phyloP scores from a whole-genome alignment of 1,284 basidiomycete genomes.

The Boletus subluridellus region DNA sequence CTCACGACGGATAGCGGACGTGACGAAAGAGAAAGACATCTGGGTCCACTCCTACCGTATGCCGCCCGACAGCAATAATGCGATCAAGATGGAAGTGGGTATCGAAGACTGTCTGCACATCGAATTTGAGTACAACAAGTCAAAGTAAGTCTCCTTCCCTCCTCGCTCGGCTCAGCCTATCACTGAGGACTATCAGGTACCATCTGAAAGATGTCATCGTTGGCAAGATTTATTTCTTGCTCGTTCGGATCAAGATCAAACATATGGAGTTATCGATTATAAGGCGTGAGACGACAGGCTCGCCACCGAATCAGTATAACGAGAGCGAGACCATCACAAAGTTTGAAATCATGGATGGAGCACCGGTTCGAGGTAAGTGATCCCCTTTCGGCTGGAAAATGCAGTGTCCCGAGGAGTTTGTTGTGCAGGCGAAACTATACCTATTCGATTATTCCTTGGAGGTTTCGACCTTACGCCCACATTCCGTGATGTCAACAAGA shows the following conservation, averaged over 20 bases:
- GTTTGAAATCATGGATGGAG: conserved; percentile 99
- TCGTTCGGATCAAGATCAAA: conserved; percentile 99
- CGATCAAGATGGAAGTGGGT: conserved; percentile 99
- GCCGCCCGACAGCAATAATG: conserved; percentile 96
- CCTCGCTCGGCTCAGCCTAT: background rate
- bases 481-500: conserved; percentile 99
- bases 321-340: conserved; percentile 99
- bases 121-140: conserved; percentile 99
- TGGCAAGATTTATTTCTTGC: conserved; percentile 98
- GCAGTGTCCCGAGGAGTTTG: background rate
- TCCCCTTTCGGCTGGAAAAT: background rate
- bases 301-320: conserved; percentile 97
- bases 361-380: conserved; percentile 78
- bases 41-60: conserved; percentile 99
- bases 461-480: conserved; percentile 98
- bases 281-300: conserved; percentile 92
- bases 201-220: conserved; percentile 99
- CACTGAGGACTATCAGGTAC: conserved; percentile 56
- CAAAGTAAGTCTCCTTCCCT: conserved; percentile 65
- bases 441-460: conserved; percentile 95
- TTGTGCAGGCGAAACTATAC: conserved; percentile 87
- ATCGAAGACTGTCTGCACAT: conserved; percentile 99
- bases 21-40: conserved; percentile 87
- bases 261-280: conserved; percentile 99
- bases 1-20: conserved; percentile 88